Evolutionary conservation across 257 asterid species (phyloP).

Genomic region (Solanum gracilifrons): DNA sequence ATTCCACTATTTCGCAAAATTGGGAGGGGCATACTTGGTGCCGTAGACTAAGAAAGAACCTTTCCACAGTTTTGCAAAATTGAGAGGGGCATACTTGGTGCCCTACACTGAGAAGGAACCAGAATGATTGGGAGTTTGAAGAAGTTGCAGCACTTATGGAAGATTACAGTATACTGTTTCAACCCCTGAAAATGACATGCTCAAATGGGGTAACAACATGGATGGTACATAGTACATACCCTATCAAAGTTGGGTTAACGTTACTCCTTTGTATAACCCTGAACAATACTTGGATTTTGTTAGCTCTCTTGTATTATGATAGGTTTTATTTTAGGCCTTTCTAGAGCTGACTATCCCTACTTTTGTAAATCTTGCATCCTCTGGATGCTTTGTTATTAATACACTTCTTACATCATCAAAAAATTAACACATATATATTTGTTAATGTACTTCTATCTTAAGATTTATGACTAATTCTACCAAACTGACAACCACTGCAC

Average conservation of each 20-base stretch:
- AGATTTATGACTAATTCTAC: background rate
- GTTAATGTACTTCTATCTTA: background rate
- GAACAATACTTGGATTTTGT: background rate
- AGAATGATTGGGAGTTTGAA: background rate
- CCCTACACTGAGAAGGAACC: background rate
- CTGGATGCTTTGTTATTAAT: background rate
- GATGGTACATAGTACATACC: background rate
- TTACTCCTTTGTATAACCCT: background rate
- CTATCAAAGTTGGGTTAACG: background rate
- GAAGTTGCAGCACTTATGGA: background rate
- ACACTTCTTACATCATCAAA: background rate
- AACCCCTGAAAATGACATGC: background rate
- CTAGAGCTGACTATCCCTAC: background rate
- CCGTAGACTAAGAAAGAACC: fast-evolving
- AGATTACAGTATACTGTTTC: background rate
- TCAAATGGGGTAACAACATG: background rate
- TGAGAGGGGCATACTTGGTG: background rate
- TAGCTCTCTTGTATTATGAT: background rate
- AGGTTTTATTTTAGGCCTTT: background rate
- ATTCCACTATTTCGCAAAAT: background rate
- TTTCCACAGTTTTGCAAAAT: background rate
- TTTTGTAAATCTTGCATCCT: background rate
- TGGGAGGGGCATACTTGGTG: background rate
- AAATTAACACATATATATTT: background rate
- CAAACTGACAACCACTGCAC: background rate